Percentiles rank a stretch among this genome's conserved stretches.
phyloP scores from a whole-genome alignment of 1,284 basidiomycete species.

The Trametes versicolor region DNA sequence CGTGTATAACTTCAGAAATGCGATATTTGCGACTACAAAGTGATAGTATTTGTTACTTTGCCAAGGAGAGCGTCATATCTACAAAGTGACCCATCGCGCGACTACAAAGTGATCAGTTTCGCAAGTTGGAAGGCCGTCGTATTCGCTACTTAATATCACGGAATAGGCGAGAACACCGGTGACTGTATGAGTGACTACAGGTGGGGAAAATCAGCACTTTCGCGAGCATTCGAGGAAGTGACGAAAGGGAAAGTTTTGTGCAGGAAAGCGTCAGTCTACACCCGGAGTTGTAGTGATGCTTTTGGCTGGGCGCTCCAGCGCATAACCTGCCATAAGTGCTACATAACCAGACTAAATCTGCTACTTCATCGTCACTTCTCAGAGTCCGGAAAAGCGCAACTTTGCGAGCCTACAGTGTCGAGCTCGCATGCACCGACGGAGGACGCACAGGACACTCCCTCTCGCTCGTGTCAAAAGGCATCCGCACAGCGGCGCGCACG shows the following conservation, averaged over 20 bases:
- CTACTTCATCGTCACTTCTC: background rate
- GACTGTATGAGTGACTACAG: no score
- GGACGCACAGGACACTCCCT: slow-evolving; percentile 12
- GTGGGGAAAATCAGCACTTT: background rate
- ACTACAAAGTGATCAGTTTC: background rate
- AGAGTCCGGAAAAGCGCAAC: background rate
- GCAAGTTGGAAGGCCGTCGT: background rate
- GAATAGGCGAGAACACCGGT: no score
- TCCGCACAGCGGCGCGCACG: slow-evolving; percentile 1
- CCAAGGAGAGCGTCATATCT: no score
- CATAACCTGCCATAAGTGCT: background rate
- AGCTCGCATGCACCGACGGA: slow-evolving; percentile 17
- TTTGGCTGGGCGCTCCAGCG: background rate
- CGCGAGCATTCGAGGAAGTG: background rate
- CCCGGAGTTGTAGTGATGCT: background rate
- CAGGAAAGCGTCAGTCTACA: background rate
- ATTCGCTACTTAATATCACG: background rate
- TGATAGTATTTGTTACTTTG: background rate
- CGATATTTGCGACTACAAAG: no score
- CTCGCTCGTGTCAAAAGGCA: background rate
- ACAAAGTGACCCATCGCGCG: background rate
- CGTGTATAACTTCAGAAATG: no score
- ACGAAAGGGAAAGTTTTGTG: background rate
- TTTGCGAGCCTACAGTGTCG: background rate
- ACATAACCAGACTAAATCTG: background rate